These are phyloP conservation scores for Pseudocercospora eumusae DNA, from an alignment of 2,329 filamentous ascomycete species.

Conservation along the genomic window DNA sequence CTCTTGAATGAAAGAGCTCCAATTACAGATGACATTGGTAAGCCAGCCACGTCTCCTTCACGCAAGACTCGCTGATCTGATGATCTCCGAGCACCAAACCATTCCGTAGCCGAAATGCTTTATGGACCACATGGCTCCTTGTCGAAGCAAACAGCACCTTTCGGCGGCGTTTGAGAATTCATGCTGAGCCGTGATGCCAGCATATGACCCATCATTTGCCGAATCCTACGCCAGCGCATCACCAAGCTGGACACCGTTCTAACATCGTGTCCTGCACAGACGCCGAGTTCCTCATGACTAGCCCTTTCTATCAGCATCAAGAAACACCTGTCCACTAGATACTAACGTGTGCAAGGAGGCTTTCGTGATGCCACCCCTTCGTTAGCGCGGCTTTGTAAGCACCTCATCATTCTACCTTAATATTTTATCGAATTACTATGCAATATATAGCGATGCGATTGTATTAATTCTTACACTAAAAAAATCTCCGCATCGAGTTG, in stretches of 20 bases:
- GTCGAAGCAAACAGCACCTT: slow-evolving; percentile 16
- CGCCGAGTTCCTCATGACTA: slow-evolving; percentile 33
- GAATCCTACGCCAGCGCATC: slow-evolving; percentile 22
- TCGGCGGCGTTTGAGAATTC: background rate
- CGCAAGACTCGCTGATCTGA: slow-evolving; percentile 21
- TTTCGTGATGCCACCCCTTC: too few relatives aligned
- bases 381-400: too few relatives aligned
- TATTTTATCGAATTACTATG: too few relatives aligned
- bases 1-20: slow-evolving; percentile 33
- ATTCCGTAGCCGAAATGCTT: slow-evolving; percentile 33
- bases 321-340: too few relatives aligned
- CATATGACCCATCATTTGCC: slow-evolving; percentile 28
- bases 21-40: slow-evolving; percentile 34
- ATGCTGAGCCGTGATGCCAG: slow-evolving; percentile 23
- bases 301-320: slow-evolving; percentile 29
- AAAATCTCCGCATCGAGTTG: too few relatives aligned
- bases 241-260: slow-evolving; percentile 22
- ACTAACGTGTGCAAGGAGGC: too few relatives aligned
- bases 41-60: slow-evolving; percentile 20
- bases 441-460: too few relatives aligned
- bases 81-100: slow-evolving; percentile 23
- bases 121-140: slow-evolving; percentile 30
- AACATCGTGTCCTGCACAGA: slow-evolving; percentile 23
- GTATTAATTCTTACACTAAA: too few relatives aligned
- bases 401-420: too few relatives aligned